Conservation (phyloP, 139 green algal genomes). For the Chloropicon primus region DNA sequence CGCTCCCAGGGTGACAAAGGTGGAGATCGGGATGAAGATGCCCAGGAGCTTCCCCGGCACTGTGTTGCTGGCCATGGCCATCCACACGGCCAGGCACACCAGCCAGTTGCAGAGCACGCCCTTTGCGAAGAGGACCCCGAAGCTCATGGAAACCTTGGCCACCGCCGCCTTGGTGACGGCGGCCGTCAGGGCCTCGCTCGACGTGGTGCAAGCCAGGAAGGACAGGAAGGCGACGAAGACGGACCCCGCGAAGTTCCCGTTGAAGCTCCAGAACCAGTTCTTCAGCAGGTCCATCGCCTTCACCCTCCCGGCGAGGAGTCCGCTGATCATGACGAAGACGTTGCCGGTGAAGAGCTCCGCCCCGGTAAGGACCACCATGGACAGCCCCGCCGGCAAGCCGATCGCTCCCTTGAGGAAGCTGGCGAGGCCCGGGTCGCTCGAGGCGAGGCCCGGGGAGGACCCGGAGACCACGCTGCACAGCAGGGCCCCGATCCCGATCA, state of each 20-base stretch:
- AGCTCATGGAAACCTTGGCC: slow-evolving; percentile 4
- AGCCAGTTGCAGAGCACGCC: slow-evolving; percentile 75
- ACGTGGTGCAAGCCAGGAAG: slow-evolving; percentile 15
- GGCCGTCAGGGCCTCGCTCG: slow-evolving; percentile 4
- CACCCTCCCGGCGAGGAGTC: slow-evolving; percentile 43
- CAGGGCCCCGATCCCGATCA: slow-evolving; percentile 53
- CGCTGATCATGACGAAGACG: slow-evolving; percentile 45
- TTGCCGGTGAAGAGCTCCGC: slow-evolving; percentile 81
- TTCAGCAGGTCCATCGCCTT: slow-evolving; percentile 28
- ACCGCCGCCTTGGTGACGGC: slow-evolving; percentile 15
- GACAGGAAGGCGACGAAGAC: slow-evolving; percentile 34
- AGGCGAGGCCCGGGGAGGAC: slow-evolving; percentile 38
- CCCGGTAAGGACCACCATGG: slow-evolving; percentile 27
- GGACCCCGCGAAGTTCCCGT: slow-evolving; percentile 72
- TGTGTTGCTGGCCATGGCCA: slow-evolving; percentile 19
- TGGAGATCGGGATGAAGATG: slow-evolving; percentile 41
- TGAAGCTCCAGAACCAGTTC: slow-evolving; percentile 60
- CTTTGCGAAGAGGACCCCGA: slow-evolving; percentile 5
- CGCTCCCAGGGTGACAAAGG: slow-evolving; percentile 72
- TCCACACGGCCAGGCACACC: slow-evolving; percentile 75
- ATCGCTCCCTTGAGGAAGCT: slow-evolving; percentile 48
- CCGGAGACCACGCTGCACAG: slow-evolving; percentile 42
- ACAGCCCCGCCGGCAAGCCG: slow-evolving; percentile 9
- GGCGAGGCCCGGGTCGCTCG: slow-evolving; percentile 9
- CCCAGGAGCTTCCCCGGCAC: slow-evolving; percentile 67